These are phyloP conservation scores for Eleusine coracana DNA, from an alignment of 176 grass and related monocot species.

Conservation along the genomic window DNA sequence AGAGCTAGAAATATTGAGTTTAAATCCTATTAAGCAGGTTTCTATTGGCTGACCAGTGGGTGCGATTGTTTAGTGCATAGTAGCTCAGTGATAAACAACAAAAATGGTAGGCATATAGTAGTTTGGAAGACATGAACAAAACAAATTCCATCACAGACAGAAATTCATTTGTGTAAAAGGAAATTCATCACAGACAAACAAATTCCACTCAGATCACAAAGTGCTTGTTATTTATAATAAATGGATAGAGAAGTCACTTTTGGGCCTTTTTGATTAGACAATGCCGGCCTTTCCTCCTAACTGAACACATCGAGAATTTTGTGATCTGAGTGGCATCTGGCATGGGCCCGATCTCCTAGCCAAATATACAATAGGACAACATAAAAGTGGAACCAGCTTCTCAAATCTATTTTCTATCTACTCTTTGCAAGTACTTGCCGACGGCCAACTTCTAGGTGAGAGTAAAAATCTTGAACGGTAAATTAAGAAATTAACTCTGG, in stretches of 20 bases:
- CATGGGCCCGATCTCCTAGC: conserved; percentile 4
- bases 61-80: too few species aligned
- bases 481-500: too few species aligned
- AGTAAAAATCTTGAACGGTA: too few species aligned
- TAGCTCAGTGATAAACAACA: not conserved
- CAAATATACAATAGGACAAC: conserved; percentile 1
- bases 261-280: not conserved
- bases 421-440: too few species aligned
- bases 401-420: not conserved
- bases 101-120: not conserved
- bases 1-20: too few species aligned
- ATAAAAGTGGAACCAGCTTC: not conserved
- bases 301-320: conserved; percentile 15
- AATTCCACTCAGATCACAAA: too few species aligned
- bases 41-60: too few species aligned
- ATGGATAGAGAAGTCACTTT: conserved; percentile 9
- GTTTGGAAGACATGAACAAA: not conserved
- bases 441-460: too few species aligned
- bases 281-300: conserved; percentile 41
- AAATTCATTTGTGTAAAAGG: not conserved
- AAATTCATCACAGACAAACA: not conserved
- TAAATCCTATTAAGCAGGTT: too few species aligned
- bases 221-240: not conserved
- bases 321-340: conserved; percentile 22
- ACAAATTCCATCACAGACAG: not conserved